These are phyloP conservation scores for Trichoderma cornu-damae DNA, from an alignment of 2,329 filamentous ascomycete genomes.

Conservation along the genomic window DNA sequence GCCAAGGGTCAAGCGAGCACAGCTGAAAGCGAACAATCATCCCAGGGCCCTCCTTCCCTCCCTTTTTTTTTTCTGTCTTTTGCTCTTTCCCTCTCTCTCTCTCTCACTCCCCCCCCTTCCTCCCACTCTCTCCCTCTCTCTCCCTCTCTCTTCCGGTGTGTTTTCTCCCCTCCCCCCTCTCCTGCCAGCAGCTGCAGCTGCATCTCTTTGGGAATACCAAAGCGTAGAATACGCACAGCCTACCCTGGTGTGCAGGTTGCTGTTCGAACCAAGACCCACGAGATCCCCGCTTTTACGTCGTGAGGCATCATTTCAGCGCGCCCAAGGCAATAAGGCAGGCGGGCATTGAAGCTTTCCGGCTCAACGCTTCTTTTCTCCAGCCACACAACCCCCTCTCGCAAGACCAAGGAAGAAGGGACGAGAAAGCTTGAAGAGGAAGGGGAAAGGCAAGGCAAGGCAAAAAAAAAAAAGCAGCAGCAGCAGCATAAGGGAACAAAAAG, in stretches of 20 bases:
- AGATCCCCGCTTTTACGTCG: not conserved
- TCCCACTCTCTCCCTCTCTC: not conserved
- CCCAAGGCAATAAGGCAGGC: not conserved
- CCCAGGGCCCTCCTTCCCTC: not conserved
- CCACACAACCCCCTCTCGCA: too few species aligned
- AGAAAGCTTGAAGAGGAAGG: not conserved
- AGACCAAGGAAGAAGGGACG: too few species aligned
- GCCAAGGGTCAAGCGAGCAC: not conserved
- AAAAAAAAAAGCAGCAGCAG: too few species aligned
- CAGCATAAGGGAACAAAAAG: too few species aligned
- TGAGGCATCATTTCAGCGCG: not conserved
- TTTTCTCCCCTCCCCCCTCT: not conserved
- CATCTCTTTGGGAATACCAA: not conserved
- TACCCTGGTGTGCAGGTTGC: not conserved
- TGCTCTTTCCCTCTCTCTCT: not conserved
- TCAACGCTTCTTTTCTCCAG: not conserved
- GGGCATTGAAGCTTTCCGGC: not conserved
- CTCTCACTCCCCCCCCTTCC: not conserved
- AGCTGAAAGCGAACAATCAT: not conserved
- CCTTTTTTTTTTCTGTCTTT: too few species aligned
- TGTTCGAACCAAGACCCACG: not conserved
- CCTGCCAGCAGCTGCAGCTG: not conserved
- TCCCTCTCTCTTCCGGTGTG: not conserved
- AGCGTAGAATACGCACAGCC: not conserved
- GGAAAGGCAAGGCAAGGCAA: too few species aligned